These are phyloP conservation scores for Geotrichum bryndzae DNA, from an alignment of 1,139 yeast species.

Conservation along the genomic window DNA sequence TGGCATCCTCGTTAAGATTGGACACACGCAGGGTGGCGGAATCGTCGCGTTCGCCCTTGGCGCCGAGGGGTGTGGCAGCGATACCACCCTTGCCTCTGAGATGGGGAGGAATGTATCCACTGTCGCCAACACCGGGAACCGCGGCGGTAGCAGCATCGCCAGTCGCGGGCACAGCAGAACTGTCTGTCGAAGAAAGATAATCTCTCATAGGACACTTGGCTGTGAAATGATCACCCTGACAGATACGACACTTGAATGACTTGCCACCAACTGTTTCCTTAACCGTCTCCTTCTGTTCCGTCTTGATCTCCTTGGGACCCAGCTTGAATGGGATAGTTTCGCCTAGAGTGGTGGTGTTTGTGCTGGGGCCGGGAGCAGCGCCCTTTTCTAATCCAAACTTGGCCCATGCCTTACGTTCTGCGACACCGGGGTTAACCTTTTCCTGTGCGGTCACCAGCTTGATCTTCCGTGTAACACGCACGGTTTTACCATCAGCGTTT, in stretches of 20 bases:
- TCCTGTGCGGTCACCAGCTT: slow-evolving; percentile 72
- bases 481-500: slow-evolving; percentile 74
- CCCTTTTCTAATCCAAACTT: slow-evolving; percentile 81
- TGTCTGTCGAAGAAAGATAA: slow-evolving; percentile 57
- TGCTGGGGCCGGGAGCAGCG: slow-evolving; percentile 77
- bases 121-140: slow-evolving; percentile 30
- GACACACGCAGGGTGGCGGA: slow-evolving; percentile 84
- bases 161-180: slow-evolving; percentile 32
- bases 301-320: slow-evolving; percentile 29
- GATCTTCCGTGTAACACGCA: slow-evolving; percentile 80
- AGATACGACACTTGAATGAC: slow-evolving; percentile 70
- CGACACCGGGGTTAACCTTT: slow-evolving; percentile 51
- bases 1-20: slow-evolving; percentile 80
- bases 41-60: slow-evolving; percentile 59
- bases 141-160: slow-evolving; percentile 32
- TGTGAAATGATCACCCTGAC: slow-evolving; percentile 94
- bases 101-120: slow-evolving; percentile 73
- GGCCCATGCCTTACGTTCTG: slow-evolving; percentile 41
- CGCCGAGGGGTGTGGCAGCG: slow-evolving; percentile 27
- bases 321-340: slow-evolving; percentile 54
- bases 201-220: slow-evolving; percentile 95
- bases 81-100: slow-evolving; percentile 54
- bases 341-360: slow-evolving; percentile 73
- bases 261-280: slow-evolving; percentile 55
- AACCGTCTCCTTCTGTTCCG: slow-evolving; percentile 42